These are phyloP conservation scores for Kuraishia cidri DNA, from an alignment of 805 yeast species.

Conservation along the genomic window DNA sequence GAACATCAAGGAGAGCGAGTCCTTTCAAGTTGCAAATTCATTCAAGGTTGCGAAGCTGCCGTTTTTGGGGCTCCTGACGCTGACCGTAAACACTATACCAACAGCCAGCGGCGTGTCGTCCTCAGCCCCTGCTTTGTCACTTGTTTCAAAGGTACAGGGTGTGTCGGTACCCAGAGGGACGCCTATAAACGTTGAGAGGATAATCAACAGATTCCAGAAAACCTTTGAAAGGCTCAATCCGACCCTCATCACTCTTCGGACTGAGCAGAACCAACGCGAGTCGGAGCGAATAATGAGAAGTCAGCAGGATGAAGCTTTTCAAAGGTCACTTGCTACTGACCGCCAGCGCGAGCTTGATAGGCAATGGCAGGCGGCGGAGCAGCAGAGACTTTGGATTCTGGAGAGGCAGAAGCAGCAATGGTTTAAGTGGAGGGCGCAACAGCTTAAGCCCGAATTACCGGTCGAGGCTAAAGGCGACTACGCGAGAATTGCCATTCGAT, in stretches of 20 bases:
- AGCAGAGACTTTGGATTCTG: constrained; percentile 2
- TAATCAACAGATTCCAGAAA: constrained; percentile 26
- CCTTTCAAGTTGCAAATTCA: constrained; percentile 72
- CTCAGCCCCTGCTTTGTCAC: constrained; percentile 46
- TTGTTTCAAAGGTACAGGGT: constrained; percentile 61
- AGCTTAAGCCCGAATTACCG: constrained; percentile 10
- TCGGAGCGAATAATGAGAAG: constrained; percentile 31
- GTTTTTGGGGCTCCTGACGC: constrained; percentile 67
- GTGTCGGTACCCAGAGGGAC: constrained; percentile 20
- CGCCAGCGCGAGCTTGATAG: constrained; percentile 38
- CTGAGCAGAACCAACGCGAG: constrained; percentile 49
- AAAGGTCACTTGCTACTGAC: constrained; percentile 62
- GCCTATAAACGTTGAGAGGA: constrained; percentile 17
- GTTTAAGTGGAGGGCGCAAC: constrained; percentile 36
- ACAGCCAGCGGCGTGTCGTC: constrained; percentile 48
- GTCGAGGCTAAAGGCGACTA: constrained; percentile 12
- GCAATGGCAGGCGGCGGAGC: constrained; percentile 13
- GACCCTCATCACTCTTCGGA: constrained; percentile 47
- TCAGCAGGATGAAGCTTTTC: constrained; percentile 75
- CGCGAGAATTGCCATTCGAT: constrained; percentile 65
- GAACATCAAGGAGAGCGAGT: constrained; percentile 71
- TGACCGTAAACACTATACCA: constrained; percentile 47
- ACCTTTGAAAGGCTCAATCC: constrained; percentile 46
- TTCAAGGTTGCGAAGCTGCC: constrained; percentile 71
- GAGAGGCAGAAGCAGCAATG: constrained; percentile 27